A percentile compares a stretch with the other conserved stretches of the same genome.
phyloP scores from a whole-genome alignment of 352 stramenopile species.

The Phytophthora nicotianae region DNA sequence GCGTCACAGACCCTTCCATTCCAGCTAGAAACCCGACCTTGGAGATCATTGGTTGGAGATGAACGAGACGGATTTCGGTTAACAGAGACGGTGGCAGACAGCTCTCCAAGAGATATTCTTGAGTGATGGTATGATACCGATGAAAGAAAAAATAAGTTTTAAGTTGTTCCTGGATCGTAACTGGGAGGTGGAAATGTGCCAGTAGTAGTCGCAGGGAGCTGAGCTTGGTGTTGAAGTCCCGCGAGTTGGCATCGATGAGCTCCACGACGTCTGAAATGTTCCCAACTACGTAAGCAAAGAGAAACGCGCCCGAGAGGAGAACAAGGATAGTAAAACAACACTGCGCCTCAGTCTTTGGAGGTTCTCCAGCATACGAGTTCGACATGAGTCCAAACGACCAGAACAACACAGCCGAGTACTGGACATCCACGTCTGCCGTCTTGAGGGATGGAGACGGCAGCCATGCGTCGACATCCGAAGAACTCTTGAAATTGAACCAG shows the following conservation, averaged over 20 bases:
- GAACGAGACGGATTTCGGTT: slow-evolving; percentile 59
- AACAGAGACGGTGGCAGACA: slow-evolving; percentile 59
- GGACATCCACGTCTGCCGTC: slow-evolving; percentile 4
- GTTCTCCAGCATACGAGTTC: slow-evolving; percentile 45
- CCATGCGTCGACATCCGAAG: slow-evolving; percentile 8
- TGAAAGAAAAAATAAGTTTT: slow-evolving; percentile 79
- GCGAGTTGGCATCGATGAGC: slow-evolving; percentile 52
- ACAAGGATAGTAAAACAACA: slow-evolving; percentile 54
- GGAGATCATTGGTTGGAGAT: slow-evolving; percentile 61
- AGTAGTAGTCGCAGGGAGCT: slow-evolving; percentile 60
- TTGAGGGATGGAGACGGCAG: slow-evolving; percentile 10
- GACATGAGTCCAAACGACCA: slow-evolving; percentile 70
- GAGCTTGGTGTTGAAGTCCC: slow-evolving; percentile 65
- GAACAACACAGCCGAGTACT: slow-evolving; percentile 55
- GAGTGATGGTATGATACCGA: slow-evolving; percentile 62
- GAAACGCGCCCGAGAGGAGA: slow-evolving; percentile 44
- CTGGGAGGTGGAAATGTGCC: slow-evolving; percentile 53
- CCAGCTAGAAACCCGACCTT: slow-evolving; percentile 60
- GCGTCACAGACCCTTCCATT: slow-evolving; percentile 55
- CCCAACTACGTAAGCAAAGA: slow-evolving; percentile 65
- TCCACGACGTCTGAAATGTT: slow-evolving; percentile 67
- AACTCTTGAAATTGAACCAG: slow-evolving; percentile 62
- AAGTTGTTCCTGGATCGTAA: slow-evolving; percentile 51
- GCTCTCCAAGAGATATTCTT: slow-evolving; percentile 54
- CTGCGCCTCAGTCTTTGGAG: slow-evolving; percentile 46